These are phyloP conservation scores for Hura crepitans DNA, from an alignment of 441 rosid species.

Conservation along the genomic window DNA sequence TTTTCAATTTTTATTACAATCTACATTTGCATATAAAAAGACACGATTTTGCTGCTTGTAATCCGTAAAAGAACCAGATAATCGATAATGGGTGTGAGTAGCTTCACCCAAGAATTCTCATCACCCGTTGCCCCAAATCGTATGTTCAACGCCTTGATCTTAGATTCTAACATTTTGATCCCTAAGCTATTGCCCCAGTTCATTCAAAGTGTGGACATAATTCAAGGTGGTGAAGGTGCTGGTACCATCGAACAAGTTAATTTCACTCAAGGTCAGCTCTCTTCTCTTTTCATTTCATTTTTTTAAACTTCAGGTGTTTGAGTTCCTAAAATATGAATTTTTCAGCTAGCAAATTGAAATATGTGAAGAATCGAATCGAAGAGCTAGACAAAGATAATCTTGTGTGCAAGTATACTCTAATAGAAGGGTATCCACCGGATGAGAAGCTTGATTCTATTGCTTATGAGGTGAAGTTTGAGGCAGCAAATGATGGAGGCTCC, in stretches of 20 bases:
- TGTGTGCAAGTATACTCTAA: constrained; percentile 32
- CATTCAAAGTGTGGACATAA: constrained; percentile 33
- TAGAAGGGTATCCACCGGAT: constrained; percentile 33
- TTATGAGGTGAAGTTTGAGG: constrained; percentile 38
- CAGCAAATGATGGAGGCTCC: constrained; percentile 26
- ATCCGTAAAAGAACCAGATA: neutral
- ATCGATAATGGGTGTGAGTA: constrained; percentile 27
- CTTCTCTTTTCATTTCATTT: neutral
- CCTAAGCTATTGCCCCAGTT: constrained; percentile 42
- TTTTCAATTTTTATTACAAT: too few relatives aligned
- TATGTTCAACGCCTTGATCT: constrained; percentile 38
- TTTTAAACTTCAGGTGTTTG: too few relatives aligned
- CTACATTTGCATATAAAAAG: neutral
- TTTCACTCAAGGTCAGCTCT: constrained; percentile 29
- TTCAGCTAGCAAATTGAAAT: constrained; percentile 31
- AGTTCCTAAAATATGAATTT: too few relatives aligned
- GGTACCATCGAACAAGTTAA: constrained; percentile 42
- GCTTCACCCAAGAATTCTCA: constrained; percentile 24
- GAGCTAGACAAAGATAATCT: constrained; percentile 30
- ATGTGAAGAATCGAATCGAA: constrained; percentile 35
- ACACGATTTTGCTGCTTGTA: neutral
- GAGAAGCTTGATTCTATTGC: constrained; percentile 33
- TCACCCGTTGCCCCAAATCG: constrained; percentile 30
- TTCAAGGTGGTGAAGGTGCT: constrained; percentile 32
- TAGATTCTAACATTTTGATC: constrained; percentile 34